Conservation (phyloP, 2,329 filamentous ascomycete species). For the Colletotrichum plurivorum region DNA sequence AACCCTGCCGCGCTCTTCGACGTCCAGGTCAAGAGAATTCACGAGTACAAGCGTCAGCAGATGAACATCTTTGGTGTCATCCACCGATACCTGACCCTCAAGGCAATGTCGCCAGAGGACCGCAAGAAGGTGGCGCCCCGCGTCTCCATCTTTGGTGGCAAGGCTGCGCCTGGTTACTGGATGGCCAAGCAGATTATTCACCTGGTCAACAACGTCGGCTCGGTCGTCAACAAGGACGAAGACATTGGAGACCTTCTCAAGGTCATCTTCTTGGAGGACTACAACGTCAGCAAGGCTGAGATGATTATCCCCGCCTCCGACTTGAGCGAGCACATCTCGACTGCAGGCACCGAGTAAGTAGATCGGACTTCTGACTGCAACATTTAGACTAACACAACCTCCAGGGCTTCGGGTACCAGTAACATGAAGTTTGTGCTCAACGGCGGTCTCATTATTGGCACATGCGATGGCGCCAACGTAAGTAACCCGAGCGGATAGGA, state of each 20-base stretch:
- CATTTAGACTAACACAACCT: constrained; percentile 38
- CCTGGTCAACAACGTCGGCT: constrained; percentile 91
- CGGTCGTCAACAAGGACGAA: constrained; percentile 91
- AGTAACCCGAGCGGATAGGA: constrained; percentile 54
- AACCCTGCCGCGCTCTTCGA: constrained; percentile 93
- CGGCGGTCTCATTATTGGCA: constrained; percentile 96
- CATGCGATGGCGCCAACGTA: constrained; percentile 97
- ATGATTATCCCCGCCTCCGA: constrained; percentile 96
- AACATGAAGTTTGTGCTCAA: constrained; percentile 99
- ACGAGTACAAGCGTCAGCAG: constrained; percentile 99
- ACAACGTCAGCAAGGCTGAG: constrained; percentile 99
- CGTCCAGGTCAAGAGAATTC: constrained; percentile 98
- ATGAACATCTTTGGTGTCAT: constrained; percentile 99
- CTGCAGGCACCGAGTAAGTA: constrained; percentile 88
- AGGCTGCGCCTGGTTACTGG: constrained; percentile 98
- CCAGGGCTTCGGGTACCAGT: constrained; percentile 82
- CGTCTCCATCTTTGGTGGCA: constrained; percentile 97
- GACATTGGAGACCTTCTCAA: constrained; percentile 96
- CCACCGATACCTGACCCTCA: constrained; percentile 91
- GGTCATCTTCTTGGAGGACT: constrained; percentile 97
- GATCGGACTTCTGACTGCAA: not conserved
- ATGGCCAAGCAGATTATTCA: constrained; percentile 99
- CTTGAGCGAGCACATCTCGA: constrained; percentile 98
- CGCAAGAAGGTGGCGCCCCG: constrained; percentile 88
- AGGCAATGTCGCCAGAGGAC: constrained; percentile 85